Conservation (phyloP, 192 early-diverging fungal species). For the Obelidium mucronatum region DNA sequence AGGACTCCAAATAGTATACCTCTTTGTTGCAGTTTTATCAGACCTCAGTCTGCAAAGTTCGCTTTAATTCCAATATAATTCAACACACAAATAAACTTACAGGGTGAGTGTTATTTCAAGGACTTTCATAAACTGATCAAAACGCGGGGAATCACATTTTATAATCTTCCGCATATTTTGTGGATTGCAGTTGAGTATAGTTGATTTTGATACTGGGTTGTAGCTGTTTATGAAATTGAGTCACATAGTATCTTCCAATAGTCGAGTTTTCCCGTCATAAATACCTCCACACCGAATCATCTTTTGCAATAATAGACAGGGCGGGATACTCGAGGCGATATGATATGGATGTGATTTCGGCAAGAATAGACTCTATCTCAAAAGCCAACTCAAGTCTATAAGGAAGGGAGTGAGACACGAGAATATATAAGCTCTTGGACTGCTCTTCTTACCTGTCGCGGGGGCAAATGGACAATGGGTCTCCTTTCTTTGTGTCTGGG, state of each 20-base stretch:
- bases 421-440: background rate
- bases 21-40: slow-evolving; percentile 42
- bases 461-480: background rate
- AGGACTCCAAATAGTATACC: too few relatives aligned
- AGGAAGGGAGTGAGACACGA: background rate
- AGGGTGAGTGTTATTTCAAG: slow-evolving; percentile 38
- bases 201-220: background rate
- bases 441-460: background rate
- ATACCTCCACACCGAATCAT: slow-evolving; percentile 23
- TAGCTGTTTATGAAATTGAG: too few relatives aligned
- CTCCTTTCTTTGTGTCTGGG: too few relatives aligned
- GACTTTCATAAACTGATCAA: slow-evolving; percentile 5
- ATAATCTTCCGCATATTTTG: background rate
- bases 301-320: background rate
- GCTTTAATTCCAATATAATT: too few relatives aligned
- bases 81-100: too few relatives aligned
- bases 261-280: too few relatives aligned
- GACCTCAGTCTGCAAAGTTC: too few relatives aligned
- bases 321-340: background rate
- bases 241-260: too few relatives aligned
- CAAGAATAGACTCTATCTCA: background rate
- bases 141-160: background rate
- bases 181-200: background rate
- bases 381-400: background rate
- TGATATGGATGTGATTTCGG: background rate